These are phyloP conservation scores for Apiotrichum siamense DNA, from an alignment of 1,284 basidiomycete genomes.

Conservation along the genomic window DNA sequence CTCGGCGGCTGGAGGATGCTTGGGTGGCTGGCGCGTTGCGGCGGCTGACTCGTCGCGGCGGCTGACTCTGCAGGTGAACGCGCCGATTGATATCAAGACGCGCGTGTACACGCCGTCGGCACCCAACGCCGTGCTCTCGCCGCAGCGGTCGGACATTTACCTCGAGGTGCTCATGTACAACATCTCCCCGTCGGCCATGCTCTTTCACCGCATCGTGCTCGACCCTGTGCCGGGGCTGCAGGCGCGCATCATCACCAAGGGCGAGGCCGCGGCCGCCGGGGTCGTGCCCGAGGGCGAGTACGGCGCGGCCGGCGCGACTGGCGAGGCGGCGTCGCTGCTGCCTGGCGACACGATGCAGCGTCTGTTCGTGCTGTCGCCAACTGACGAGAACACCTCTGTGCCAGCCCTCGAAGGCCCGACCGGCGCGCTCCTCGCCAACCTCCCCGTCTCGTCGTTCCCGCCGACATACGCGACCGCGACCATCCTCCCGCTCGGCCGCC, in stretches of 20 bases:
- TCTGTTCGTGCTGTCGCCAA: conserved; percentile 68
- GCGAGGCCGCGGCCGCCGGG: conserved; percentile 21
- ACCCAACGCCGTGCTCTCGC: conserved; percentile 59
- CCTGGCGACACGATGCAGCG: conserved; percentile 77
- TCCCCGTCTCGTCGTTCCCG: conserved; percentile 50
- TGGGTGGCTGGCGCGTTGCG: background rate
- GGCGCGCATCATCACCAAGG: conserved; percentile 37
- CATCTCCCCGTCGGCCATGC: conserved; percentile 65
- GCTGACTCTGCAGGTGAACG: conserved; percentile 60
- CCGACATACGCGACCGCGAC: conserved; percentile 58
- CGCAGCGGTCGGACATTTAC: conserved; percentile 69
- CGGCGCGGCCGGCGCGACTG: conserved; percentile 5
- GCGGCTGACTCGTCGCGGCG: background rate
- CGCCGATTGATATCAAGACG: conserved; percentile 82
- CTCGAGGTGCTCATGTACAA: conserved; percentile 85
- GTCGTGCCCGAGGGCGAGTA: conserved; percentile 22
- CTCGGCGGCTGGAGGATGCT: background rate
- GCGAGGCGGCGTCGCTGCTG: conserved; percentile 55
- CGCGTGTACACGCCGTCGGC: conserved; percentile 71
- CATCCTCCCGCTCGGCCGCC: conserved; percentile 65
- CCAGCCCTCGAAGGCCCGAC: conserved; percentile 61
- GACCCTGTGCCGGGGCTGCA: conserved; percentile 67
- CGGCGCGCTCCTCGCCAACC: conserved; percentile 53
- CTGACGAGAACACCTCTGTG: conserved; percentile 10
- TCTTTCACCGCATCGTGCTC: conserved; percentile 67